Percentiles rank a stretch among this genome's conserved stretches.
phyloP scores from a whole-genome alignment of 768 basidiomycete species.

The Psilocybe cubensis region DNA sequence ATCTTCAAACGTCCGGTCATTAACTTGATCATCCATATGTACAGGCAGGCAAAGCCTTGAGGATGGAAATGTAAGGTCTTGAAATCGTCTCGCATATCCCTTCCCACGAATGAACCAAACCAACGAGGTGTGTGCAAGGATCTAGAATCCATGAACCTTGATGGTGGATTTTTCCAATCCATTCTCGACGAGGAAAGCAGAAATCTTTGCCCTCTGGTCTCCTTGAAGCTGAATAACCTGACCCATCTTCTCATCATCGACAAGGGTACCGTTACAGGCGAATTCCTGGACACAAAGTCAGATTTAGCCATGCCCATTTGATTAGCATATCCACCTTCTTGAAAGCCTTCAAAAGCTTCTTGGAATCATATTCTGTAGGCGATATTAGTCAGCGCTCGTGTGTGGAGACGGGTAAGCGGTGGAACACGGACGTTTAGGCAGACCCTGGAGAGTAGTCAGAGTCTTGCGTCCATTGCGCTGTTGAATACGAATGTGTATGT shows the following conservation, averaged over 20 bases:
- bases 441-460: conserved; percentile 94
- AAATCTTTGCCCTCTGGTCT: conserved; percentile 93
- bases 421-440: conserved; percentile 79
- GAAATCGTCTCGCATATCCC: conserved; percentile 9
- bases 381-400: conserved; percentile 9
- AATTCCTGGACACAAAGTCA: conserved; percentile 69
- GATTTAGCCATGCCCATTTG: background rate
- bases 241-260: conserved; percentile 94
- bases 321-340: conserved; percentile 73
- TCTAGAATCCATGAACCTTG: conserved; percentile 89
- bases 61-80: conserved; percentile 15
- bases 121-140: conserved; percentile 7
- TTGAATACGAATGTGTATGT: conserved; percentile 97
- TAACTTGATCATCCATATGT: conserved; percentile 10
- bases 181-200: conserved; percentile 82
- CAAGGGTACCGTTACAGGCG: conserved; percentile 96
- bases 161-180: conserved; percentile 78
- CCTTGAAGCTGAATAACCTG: conserved; percentile 99
- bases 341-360: conserved; percentile 98
- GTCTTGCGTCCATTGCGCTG: conserved; percentile 99
- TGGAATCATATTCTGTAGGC: conserved; percentile 85
- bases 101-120: conserved; percentile 15
- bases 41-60: conserved; percentile 5
- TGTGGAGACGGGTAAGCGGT: conserved; percentile 8
- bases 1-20: conserved; percentile 17